Conservation (phyloP, 495 filamentous ascomycete species). For the Tuber brumale region DNA sequence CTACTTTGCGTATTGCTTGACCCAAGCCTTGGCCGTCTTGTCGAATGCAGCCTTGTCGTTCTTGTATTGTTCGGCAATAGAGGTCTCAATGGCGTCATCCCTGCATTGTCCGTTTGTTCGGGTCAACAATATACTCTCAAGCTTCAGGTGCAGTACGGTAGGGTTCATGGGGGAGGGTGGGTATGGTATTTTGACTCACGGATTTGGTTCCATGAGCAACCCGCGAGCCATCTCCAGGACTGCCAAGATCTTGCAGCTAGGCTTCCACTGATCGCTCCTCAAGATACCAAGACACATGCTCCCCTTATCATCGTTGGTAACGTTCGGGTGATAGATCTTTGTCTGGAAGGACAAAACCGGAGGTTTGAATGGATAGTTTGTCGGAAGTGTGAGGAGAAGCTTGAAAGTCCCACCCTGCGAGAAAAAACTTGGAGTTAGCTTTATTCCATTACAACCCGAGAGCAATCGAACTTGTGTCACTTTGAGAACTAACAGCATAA, state of each 20-base stretch:
- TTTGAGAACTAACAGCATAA: conserved; percentile 56
- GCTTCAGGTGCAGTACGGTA: not conserved
- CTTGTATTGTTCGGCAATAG: conserved; percentile 80
- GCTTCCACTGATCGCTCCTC: conserved; percentile 90
- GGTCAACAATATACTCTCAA: not conserved
- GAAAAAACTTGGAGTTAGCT: conserved; percentile 13
- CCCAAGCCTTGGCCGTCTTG: conserved; percentile 76
- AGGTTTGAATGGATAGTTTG: conserved; percentile 91
- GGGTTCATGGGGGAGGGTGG: not conserved
- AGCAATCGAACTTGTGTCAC: not conserved
- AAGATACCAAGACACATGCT: conserved; percentile 88
- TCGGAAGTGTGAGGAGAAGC: conserved; percentile 67
- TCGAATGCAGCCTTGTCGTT: conserved; percentile 67
- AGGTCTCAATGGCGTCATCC: conserved; percentile 85
- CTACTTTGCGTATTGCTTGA: conserved; percentile 64
- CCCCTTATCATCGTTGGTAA: conserved; percentile 88
- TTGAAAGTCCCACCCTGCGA: conserved; percentile 68
- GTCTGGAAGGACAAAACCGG: conserved; percentile 81
- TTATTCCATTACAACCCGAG: conserved; percentile 9
- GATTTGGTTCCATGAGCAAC: conserved; percentile 78
- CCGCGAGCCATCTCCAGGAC: conserved; percentile 74
- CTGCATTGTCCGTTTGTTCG: conserved; percentile 8
- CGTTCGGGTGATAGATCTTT: conserved; percentile 97
- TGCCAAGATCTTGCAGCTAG: conserved; percentile 64
- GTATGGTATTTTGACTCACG: conserved; percentile 40